Evolutionary conservation across 2,329 filamentous ascomycete genomes (phyloP).

Genomic region (Coniochaeta prunicola): DNA sequence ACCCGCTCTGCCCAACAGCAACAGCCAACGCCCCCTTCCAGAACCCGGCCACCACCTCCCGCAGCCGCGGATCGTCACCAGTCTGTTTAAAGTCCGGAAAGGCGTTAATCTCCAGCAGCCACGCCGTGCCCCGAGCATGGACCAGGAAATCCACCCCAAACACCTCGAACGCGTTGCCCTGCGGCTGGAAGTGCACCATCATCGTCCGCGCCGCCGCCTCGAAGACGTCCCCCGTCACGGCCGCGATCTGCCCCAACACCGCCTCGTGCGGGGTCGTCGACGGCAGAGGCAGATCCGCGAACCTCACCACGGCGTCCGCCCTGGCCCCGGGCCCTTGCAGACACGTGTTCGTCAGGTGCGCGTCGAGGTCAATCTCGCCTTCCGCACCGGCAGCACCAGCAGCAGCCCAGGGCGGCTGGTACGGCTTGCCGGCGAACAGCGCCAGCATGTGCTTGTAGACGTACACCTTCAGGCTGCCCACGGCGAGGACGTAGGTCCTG

Average conservation of each 20-base stretch:
- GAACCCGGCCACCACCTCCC: slow-evolving; percentile 64
- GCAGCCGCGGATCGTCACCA: slow-evolving; percentile 55
- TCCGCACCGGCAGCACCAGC: slow-evolving; percentile 25
- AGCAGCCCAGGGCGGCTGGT: slow-evolving; percentile 52
- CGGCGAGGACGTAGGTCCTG: slow-evolving; percentile 79
- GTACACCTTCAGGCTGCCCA: slow-evolving; percentile 71
- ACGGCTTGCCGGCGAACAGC: slow-evolving; percentile 74
- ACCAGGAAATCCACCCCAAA: slow-evolving; percentile 90
- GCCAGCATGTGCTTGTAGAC: slow-evolving; percentile 90
- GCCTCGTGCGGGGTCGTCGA: background rate
- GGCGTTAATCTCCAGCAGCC: slow-evolving; percentile 86
- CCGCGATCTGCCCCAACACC: slow-evolving; percentile 68
- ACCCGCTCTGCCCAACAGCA: slow-evolving; percentile 49
- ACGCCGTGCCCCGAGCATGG: slow-evolving; percentile 55
- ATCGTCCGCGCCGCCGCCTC: slow-evolving; percentile 79
- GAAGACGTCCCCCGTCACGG: slow-evolving; percentile 69
- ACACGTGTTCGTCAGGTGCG: slow-evolving; percentile 93
- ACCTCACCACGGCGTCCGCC: slow-evolving; percentile 60
- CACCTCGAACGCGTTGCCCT: slow-evolving; percentile 84
- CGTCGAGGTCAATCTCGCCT: slow-evolving; percentile 49
- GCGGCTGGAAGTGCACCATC: slow-evolving; percentile 84
- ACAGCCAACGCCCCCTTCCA: slow-evolving; percentile 67
- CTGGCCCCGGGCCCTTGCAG: slow-evolving; percentile 55
- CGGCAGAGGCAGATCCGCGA: slow-evolving; percentile 39
- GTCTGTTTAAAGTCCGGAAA: slow-evolving; percentile 96